These are phyloP conservation scores for Spathaspora sp. DNA, from an alignment of 1,139 yeast species.

Conservation along the genomic window DNA sequence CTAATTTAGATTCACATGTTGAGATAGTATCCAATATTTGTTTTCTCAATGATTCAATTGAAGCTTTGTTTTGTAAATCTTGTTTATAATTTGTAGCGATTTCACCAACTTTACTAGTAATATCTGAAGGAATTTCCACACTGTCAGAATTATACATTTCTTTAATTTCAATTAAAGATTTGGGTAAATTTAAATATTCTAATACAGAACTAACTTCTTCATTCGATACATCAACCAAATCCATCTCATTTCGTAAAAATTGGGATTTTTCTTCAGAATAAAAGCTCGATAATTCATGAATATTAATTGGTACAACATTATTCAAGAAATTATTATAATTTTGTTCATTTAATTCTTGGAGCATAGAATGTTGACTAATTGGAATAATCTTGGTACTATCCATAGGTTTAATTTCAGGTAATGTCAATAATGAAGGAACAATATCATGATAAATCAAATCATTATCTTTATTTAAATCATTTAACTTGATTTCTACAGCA, in stretches of 20 bases:
- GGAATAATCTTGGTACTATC: conserved; percentile 73
- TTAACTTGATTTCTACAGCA: conserved; percentile 44
- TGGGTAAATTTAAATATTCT: conserved; percentile 78
- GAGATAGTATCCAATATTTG: conserved; percentile 41
- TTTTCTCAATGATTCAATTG: conserved; percentile 31
- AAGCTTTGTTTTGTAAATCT: conserved; percentile 26
- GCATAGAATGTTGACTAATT: conserved; percentile 36
- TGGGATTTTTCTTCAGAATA: conserved; percentile 90
- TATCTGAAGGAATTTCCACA: conserved; percentile 17
- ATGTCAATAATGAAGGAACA: conserved; percentile 58
- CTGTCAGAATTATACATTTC: conserved; percentile 16
- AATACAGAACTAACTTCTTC: conserved; percentile 76
- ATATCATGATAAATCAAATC: conserved; percentile 84
- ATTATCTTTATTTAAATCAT: conserved; percentile 70
- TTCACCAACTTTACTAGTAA: conserved; percentile 25
- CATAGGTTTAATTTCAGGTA: conserved; percentile 65
- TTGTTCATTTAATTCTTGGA: conserved; percentile 50
- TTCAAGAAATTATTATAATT: conserved; percentile 62
- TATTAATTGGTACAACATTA: conserved; percentile 80
- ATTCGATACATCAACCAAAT: conserved; percentile 73
- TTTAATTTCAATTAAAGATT: conserved; percentile 57
- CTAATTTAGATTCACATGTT: conserved; percentile 33
- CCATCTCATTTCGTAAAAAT: conserved; percentile 71
- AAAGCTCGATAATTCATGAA: conserved; percentile 81
- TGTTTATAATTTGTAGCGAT: conserved; percentile 21